phyloP scores from a whole-genome alignment of 2,329 filamentous ascomycete species.

The Helotiales sp. region DNA sequence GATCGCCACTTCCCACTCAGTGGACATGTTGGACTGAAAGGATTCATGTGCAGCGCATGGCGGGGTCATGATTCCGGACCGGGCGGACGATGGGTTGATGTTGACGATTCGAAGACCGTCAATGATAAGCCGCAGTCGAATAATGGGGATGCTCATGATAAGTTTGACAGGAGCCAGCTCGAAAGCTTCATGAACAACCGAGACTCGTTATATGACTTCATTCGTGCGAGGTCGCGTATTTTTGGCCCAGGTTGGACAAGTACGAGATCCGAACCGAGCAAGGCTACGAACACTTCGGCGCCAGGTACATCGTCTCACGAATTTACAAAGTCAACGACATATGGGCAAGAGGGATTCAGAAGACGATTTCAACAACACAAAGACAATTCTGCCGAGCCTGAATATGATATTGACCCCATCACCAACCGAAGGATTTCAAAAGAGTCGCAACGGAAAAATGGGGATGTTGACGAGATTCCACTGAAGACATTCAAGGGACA shows the following conservation, averaged over 20 bases:
- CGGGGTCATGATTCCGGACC: conserved; percentile 39
- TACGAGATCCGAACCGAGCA: not conserved
- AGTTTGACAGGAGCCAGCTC: conserved; percentile 24
- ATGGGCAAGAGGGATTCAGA: conserved; percentile 21
- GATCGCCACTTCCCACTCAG: conserved; percentile 49
- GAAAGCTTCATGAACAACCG: not conserved
- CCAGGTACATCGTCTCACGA: not conserved
- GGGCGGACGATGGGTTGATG: conserved; percentile 45
- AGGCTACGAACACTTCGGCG: not conserved
- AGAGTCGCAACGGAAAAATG: conserved; percentile 8
- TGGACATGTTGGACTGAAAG: conserved; percentile 44
- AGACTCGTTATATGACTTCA: conserved; percentile 26
- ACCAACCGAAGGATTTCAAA: conserved; percentile 57
- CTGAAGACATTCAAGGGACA: conserved; percentile 45
- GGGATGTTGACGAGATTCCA: conserved; percentile 32
- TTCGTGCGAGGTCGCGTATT: conserved; percentile 19
- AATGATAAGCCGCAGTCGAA: conserved; percentile 27
- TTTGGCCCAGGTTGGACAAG: conserved; percentile 12
- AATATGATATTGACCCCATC: conserved; percentile 61
- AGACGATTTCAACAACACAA: conserved; percentile 17
- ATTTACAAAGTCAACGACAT: conserved; percentile 4
- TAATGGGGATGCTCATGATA: conserved; percentile 47
- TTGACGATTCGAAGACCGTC: conserved; percentile 39
- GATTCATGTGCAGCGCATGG: conserved; percentile 50
- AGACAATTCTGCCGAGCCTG: conserved; percentile 24